These are phyloP conservation scores for Sechiopsis laciniata DNA, from an alignment of 306 rosid species.

Conservation along the genomic window DNA sequence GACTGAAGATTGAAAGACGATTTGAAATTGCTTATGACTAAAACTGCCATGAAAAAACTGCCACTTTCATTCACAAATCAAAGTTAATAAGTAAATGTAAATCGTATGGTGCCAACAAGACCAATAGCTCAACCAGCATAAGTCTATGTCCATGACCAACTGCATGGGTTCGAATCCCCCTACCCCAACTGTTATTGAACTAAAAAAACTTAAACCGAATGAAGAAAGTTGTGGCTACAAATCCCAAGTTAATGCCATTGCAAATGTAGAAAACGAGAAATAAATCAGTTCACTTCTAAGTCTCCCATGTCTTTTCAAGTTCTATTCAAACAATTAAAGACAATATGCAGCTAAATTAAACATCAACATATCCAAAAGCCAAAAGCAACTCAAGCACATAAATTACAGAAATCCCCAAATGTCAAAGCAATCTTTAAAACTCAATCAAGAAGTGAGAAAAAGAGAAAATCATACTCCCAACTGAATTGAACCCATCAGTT, in stretches of 20 bases:
- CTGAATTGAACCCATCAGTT: neutral
- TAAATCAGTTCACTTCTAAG: neutral
- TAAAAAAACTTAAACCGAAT: neutral
- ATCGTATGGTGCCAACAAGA: no score
- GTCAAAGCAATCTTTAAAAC: neutral
- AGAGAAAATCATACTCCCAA: neutral
- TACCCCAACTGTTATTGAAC: no score
- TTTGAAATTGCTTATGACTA: neutral
- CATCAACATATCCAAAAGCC: conserved; percentile 5
- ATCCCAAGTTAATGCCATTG: neutral
- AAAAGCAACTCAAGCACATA: neutral
- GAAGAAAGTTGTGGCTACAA: neutral
- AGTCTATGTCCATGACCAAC: no score
- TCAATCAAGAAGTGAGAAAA: neutral
- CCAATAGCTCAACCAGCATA: no score
- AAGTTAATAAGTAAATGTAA: neutral
- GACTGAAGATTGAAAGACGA: neutral
- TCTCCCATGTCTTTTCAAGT: neutral
- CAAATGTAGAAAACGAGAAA: neutral
- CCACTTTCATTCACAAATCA: conserved; percentile 7
- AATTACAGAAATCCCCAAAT: conserved; percentile 8
- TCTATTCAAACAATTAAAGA: conserved; percentile 9
- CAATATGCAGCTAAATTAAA: neutral
- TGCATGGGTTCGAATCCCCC: no score
- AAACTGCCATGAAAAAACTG: neutral